Evolutionary conservation across 495 filamentous ascomycete genomes (phyloP).

Genomic region (Aspergillus funiculosus): DNA sequence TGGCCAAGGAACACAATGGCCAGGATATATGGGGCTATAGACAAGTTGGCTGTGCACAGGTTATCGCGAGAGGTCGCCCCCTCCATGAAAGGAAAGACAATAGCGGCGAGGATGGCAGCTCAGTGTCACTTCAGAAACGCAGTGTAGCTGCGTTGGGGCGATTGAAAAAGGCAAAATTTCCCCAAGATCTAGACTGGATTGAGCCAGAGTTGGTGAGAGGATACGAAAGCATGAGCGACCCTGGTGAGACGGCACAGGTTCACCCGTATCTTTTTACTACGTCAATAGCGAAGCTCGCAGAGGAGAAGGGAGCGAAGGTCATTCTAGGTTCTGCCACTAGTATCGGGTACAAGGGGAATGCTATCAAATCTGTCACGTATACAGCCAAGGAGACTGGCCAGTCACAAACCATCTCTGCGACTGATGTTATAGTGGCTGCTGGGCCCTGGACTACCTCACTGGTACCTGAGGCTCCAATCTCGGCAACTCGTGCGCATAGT

Average conservation of each 20-base stretch:
- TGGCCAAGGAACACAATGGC: constrained; percentile 81
- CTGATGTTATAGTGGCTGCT: constrained; percentile 76
- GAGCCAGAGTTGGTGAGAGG: constrained; percentile 54
- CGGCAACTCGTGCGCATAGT: constrained; percentile 79
- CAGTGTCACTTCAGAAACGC: constrained; percentile 66
- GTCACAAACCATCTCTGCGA: constrained; percentile 60
- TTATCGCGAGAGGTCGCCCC: constrained; percentile 53
- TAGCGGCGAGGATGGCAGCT: constrained; percentile 26
- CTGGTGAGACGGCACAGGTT: constrained; percentile 81
- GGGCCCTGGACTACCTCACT: constrained; percentile 84
- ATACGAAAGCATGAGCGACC: constrained; percentile 81
- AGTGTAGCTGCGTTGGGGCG: constrained; percentile 54
- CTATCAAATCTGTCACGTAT: constrained; percentile 69
- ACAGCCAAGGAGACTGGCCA: constrained; percentile 55
- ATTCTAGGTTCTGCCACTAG: constrained; percentile 57
- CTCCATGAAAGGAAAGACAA: constrained; percentile 33
- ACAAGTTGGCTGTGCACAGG: constrained; percentile 66
- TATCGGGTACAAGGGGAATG: constrained; percentile 51
- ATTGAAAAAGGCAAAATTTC: constrained; percentile 57
- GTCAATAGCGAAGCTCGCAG: constrained; percentile 73
- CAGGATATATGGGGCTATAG: constrained; percentile 84
- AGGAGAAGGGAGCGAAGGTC: constrained; percentile 67
- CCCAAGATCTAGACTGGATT: constrained; percentile 84
- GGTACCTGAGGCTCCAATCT: constrained; percentile 70
- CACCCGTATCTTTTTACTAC: constrained; percentile 92